A percentile compares a stretch with the other conserved stretches of the same genome.
Evolutionary conservation across 371 early-diverging fungal species (phyloP).

Genomic region (Massospora cicadina): DNA sequence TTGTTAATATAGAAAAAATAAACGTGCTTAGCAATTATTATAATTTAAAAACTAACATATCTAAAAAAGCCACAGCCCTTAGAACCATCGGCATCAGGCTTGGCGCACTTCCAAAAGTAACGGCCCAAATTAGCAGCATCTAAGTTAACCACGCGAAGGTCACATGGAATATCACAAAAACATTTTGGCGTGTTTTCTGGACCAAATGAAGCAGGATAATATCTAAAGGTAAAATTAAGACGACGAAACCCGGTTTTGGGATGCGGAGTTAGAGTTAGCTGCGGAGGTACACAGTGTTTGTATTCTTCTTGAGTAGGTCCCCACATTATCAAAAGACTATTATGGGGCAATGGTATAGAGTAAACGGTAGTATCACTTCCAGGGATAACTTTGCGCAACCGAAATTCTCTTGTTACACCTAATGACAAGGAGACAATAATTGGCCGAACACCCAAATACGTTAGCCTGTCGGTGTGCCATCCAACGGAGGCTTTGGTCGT

Average conservation of each 20-base stretch:
- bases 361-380: slow-evolving; percentile 22
- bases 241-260: slow-evolving; percentile 22
- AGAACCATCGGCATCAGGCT: slow-evolving; percentile 17
- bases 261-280: slow-evolving; percentile 13
- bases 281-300: not conserved
- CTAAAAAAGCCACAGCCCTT: slow-evolving; percentile 20
- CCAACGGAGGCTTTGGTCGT: slow-evolving; percentile 19
- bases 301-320: slow-evolving; percentile 21
- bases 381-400: slow-evolving; percentile 21
- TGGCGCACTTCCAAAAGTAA: slow-evolving; percentile 30
- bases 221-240: slow-evolving; percentile 37
- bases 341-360: slow-evolving; percentile 33
- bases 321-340: slow-evolving; percentile 40
- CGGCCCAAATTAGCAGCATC: slow-evolving; percentile 20
- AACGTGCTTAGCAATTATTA: too few relatives aligned
- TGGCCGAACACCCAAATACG: slow-evolving; percentile 34
- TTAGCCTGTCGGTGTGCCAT: slow-evolving; percentile 27
- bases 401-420: slow-evolving; percentile 35
- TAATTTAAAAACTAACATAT: slow-evolving; percentile 19
- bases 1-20: too few relatives aligned
- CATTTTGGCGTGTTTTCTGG: slow-evolving; percentile 26
- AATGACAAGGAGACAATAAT: slow-evolving; percentile 34
- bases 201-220: slow-evolving; percentile 23
- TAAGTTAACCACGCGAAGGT: slow-evolving; percentile 29
- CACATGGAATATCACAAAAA: slow-evolving; percentile 26